Evolutionary conservation across 176 grass and related monocot genomes (phyloP), one percentile per base, ranked within the genome.

Genomic region (Luzula sylvatica): DNA sequence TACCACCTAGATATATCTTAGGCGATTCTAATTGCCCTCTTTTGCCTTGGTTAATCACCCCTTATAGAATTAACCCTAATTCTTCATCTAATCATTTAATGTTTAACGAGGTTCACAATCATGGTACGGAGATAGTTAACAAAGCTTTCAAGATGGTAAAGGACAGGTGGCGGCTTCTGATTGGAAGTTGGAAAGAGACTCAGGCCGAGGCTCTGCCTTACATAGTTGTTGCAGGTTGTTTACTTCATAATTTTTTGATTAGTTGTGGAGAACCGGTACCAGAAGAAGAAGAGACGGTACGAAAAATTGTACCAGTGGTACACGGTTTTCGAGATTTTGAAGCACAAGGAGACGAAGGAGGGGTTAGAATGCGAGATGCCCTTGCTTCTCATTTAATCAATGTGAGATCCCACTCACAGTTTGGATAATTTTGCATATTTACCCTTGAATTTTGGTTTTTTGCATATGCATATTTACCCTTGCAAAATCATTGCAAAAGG

Each of bases 171-270:
- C 71, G 28, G 11, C 81, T 96, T n/a, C 85, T 96, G 0, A 54
- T 27, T 13, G 67, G 76, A 49, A 65, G 30, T 45, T 89, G 92
- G 92, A 86, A 96, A 71, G 85, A 83, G 4, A 77, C 84, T 23
- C 88, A 86, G 32, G 77, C 70, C 13, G 80, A 89, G 39, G 84
- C 81, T 0, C 52, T 96, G 68, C 92, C 92, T 9, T 96, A 82
- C 50, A 84, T 86, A 15, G 74, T 96, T 15, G 61, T 82, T 1
- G 70, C 81, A 0, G 57, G 81, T 0, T 86, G 85, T 38, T 80
- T 96, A 55, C 92, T 96, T 50, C 92, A 96, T 41, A 89, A 96
- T 16, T 96, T 78, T 17, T 78, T 96, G n/a, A 57, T 76, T 15
- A 79, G 73, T 51, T 69, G 65, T 2, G 74, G 75, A 4, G 92